Base-by-base conservation (phyloP, 768 basidiomycete genomes). In the Tulasnella sp. region DNA sequence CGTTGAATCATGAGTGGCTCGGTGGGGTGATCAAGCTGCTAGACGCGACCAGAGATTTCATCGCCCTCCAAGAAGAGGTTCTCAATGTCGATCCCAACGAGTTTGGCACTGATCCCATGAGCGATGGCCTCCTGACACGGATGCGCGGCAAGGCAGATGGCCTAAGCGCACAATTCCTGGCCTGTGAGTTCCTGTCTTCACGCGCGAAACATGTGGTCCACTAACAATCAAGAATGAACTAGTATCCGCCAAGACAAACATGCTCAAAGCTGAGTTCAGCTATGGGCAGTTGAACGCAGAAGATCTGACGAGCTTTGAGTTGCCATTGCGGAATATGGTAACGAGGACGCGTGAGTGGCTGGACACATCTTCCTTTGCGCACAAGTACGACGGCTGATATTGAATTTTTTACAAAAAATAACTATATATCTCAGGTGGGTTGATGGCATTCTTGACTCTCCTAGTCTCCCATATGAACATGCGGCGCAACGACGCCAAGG, bases 221-320 rank as follows among this genome's bases (percentile, higher is more conserved):
- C 45, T 48, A 9, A 48, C 9, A 19, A 9, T 5, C 8, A 19
- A 7, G 34, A 7, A 38, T 19, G 21, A 12, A 7, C n/a, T 27
- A 56, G 54, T 56, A 27, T 46, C 54, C 9, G 42, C 15, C 41
- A 56, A 56, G 30, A 45, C 54, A 17, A 22, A 22, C 5, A 56
- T 56, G 54, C 54, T 56, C 45, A 34, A 56, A 17, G 44, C 44
- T 25, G 54, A 56, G 54, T 56, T 56, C 42, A 56, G 24, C 12
- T 56, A 56, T 29, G 54, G 54, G 15, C 54, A 56, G 43, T 42
- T 56, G 11, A 30, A 30, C 17, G 54, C 43, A 21, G 72, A 74
- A 27, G 76, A 78, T 60, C 65, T 75, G 12, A 68, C 65, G 34
- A 65, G 54, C n/a, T 62, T 77, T 21, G 65, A 71, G 12, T 68